Conservation (phyloP, 1,139 yeast genomes). For the Geotrichum klebahnii region DNA sequence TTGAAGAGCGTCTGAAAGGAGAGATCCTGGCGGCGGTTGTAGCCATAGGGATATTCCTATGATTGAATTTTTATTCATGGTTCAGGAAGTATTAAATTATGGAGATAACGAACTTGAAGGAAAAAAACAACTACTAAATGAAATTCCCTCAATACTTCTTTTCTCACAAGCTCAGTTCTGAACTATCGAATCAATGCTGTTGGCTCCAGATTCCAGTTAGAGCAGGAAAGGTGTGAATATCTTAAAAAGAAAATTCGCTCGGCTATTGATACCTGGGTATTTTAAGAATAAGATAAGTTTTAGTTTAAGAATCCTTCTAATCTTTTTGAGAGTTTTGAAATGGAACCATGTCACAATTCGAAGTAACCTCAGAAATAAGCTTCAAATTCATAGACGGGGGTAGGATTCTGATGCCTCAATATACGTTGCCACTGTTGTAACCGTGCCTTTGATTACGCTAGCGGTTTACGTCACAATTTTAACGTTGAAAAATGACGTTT, state of each 20-base stretch:
- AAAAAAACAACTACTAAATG: too few relatives aligned
- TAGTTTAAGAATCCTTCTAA: too few relatives aligned
- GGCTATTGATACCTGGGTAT: too few relatives aligned
- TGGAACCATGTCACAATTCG: too few relatives aligned
- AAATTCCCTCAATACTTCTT: too few relatives aligned
- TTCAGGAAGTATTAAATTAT: background rate
- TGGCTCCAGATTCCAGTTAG: too few relatives aligned
- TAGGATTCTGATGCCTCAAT: background rate
- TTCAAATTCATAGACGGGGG: background rate
- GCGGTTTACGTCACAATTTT: background rate
- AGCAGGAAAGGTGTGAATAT: too few relatives aligned
- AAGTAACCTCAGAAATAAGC: background rate
- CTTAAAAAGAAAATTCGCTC: too few relatives aligned
- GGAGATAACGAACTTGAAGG: background rate
- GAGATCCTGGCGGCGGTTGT: conserved; percentile 58
- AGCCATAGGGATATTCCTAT: conserved; percentile 64
- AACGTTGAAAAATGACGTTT: background rate
- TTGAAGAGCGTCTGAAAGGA: conserved; percentile 53
- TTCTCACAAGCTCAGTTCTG: too few relatives aligned
- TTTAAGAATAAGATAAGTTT: too few relatives aligned
- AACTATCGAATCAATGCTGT: too few relatives aligned
- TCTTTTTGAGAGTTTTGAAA: too few relatives aligned
- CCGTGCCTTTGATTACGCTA: background rate
- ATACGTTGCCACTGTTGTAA: background rate
- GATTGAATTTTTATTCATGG: conserved; percentile 16